Conservation (phyloP, 2,329 filamentous ascomycete genomes). For the Colletotrichum tanaceti region DNA sequence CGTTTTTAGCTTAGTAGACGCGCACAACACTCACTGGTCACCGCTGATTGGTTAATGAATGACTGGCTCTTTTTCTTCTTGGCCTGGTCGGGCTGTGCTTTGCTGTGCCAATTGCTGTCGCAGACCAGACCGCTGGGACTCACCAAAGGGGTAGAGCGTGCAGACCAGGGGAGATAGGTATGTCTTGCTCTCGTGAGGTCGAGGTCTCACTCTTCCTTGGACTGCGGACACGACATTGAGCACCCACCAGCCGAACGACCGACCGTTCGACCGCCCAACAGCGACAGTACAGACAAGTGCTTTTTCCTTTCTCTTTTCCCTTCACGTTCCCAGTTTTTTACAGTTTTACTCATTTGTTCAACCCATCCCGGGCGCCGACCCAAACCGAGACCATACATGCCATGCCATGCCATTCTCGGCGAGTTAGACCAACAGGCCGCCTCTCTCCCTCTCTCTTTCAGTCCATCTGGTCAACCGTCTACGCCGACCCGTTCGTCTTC, state of each 20-base stretch:
- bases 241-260: too few species aligned
- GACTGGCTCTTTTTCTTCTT: neutral
- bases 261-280: too few species aligned
- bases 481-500: constrained; percentile 39
- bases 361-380: neutral
- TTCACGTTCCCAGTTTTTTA: constrained; percentile 18
- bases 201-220: neutral
- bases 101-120: neutral
- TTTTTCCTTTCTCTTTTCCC: neutral
- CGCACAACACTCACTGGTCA: too few species aligned
- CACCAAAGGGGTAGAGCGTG: too few species aligned
- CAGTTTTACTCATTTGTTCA: constrained; percentile 9
- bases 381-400: too few species aligned
- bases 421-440: constrained; percentile 1
- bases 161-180: too few species aligned
- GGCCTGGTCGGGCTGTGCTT: neutral
- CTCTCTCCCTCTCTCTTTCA: constrained; percentile 15
- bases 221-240: too few species aligned
- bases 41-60: too few species aligned
- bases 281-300: neutral
- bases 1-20: too few species aligned
- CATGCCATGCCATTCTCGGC: neutral
- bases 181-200: too few species aligned
- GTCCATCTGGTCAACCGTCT: constrained; percentile 51
- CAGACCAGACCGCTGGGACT: neutral